Percentiles rank a stretch among this genome's conserved stretches.
These are phyloP conservation scores for Penicillium lividum DNA, from an alignment of 495 filamentous ascomycete species.

Conservation along the genomic window DNA sequence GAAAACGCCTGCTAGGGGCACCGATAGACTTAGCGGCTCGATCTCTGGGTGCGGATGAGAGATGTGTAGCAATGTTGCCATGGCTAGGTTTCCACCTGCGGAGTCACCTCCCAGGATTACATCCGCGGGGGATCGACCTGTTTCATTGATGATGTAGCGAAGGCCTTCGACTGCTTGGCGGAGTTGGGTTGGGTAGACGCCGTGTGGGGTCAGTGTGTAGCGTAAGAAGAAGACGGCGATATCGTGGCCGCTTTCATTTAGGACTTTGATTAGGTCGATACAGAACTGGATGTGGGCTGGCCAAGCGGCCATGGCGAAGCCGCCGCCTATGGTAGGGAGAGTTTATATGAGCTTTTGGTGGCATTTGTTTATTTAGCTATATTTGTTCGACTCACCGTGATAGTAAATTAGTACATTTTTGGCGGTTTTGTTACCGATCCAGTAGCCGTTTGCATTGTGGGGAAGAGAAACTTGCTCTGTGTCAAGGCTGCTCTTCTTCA, in stretches of 20 bases:
- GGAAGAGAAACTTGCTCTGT: slow-evolving; percentile 51
- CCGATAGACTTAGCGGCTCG: slow-evolving; percentile 30
- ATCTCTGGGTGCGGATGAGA: slow-evolving; percentile 59
- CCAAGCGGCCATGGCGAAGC: slow-evolving; percentile 50
- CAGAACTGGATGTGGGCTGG: slow-evolving; percentile 51
- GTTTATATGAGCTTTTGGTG: not conserved
- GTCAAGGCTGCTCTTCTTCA: slow-evolving; percentile 46
- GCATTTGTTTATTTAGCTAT: not conserved
- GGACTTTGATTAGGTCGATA: slow-evolving; percentile 39
- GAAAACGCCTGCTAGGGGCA: slow-evolving; percentile 50
- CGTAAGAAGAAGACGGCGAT: slow-evolving; percentile 52
- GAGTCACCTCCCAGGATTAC: slow-evolving; percentile 63
- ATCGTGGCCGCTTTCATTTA: slow-evolving; percentile 45
- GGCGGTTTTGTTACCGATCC: slow-evolving; percentile 58
- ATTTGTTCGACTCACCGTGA: slow-evolving; percentile 46
- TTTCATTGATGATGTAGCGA: slow-evolving; percentile 50
- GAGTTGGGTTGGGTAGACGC: slow-evolving; percentile 58
- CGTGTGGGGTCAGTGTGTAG: slow-evolving; percentile 58
- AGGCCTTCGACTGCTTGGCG: slow-evolving; percentile 55
- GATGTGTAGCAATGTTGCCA: slow-evolving; percentile 58
- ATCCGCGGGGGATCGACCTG: slow-evolving; percentile 38
- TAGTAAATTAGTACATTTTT: slow-evolving; percentile 60
- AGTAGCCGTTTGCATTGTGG: slow-evolving; percentile 55
- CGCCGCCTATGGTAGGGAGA: slow-evolving; percentile 48
- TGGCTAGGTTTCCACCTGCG: slow-evolving; percentile 61